Evolutionary conservation across 441 rosid species (phyloP), one percentile per base, ranked within the genome.

Genomic region (Pelargonium fulgidum): DNA sequence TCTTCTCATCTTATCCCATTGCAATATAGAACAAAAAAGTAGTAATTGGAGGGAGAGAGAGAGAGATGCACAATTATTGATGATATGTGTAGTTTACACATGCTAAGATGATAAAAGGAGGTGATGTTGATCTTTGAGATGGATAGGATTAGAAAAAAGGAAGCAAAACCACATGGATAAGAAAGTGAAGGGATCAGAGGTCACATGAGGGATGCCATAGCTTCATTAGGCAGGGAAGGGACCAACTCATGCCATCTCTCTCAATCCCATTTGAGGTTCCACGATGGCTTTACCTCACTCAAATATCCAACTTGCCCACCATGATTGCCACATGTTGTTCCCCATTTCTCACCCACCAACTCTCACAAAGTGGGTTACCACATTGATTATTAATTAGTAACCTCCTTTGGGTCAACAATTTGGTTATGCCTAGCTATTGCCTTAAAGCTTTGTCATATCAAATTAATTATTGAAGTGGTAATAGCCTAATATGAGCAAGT

Each of bases 141-240:
- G 63, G 63, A 72, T 58, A 36, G 70, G 41, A 44, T 54, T 41
- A 6, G n/a, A 33, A 33, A 45, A 72, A 56, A 42, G 83, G 70
- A 62, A 22, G 68, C 85, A 79, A 42, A 72, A 56, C 70, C 89
- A 85, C 89, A 81, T 85, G 87, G 77, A 79, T 52, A 79, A 83
- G 39, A 81, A 86, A 44, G 47, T 44, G 47, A 44, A 44, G 47
- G 47, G 47, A 44, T 63, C 63, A 69, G 41, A 1, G 0, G 78
- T 74, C 82, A 82, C 85, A 78, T 82, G 87, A 83, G 79, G 78
- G 81, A n/a, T 77, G 73, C 66, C 67, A 45, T 71, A 42, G 61
- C 73, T 78, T 70, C 68, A 22, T 16, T 33, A 65, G 73, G 76
- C 67, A 70, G 72, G 81, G 78, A 79, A 44, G 47, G 47, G 47